phyloP scores from a whole-genome alignment of 2,329 filamentous ascomycete genomes.

The Fusarium napiforme region DNA sequence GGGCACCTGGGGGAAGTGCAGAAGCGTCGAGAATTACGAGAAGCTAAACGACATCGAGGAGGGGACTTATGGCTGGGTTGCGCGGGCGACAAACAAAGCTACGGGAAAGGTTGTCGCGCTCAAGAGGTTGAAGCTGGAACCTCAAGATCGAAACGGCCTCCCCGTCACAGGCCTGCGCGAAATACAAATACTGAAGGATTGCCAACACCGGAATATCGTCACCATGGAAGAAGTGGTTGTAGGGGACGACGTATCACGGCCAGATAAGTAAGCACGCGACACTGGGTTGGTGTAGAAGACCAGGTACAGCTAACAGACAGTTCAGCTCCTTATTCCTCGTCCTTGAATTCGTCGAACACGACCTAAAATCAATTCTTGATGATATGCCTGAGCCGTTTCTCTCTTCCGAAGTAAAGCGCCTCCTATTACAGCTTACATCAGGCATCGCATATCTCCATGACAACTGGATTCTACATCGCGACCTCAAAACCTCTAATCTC shows the following conservation, averaged over 20 bases:
- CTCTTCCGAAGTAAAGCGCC: conserved; percentile 89
- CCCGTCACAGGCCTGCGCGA: conserved; percentile 93
- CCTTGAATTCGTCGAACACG: conserved; percentile 97
- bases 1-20: conserved; percentile 74
- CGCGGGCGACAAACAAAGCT: conserved; percentile 77
- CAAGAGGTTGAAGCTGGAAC: conserved; percentile 92
- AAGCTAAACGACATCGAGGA: conserved; percentile 97
- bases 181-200: conserved; percentile 89
- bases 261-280: conserved; percentile 61
- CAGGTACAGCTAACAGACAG: conserved; percentile 24
- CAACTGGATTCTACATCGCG: conserved; percentile 91
- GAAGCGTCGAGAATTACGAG: conserved; percentile 88
- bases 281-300: conserved; percentile 30
- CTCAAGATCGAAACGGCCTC: conserved; percentile 77
- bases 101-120: conserved; percentile 88
- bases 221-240: conserved; percentile 85
- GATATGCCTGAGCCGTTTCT: conserved; percentile 96
- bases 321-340: conserved; percentile 83
- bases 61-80: conserved; percentile 95
- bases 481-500: conserved; percentile 93
- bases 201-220: conserved; percentile 85
- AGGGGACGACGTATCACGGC: conserved; percentile 67
- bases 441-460: conserved; percentile 88
- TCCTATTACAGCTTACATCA: conserved; percentile 83
- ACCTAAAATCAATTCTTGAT: conserved; percentile 91